These are phyloP conservation scores for Rhizoctonia solani DNA, from an alignment of 1,284 basidiomycete species.

Conservation along the genomic window DNA sequence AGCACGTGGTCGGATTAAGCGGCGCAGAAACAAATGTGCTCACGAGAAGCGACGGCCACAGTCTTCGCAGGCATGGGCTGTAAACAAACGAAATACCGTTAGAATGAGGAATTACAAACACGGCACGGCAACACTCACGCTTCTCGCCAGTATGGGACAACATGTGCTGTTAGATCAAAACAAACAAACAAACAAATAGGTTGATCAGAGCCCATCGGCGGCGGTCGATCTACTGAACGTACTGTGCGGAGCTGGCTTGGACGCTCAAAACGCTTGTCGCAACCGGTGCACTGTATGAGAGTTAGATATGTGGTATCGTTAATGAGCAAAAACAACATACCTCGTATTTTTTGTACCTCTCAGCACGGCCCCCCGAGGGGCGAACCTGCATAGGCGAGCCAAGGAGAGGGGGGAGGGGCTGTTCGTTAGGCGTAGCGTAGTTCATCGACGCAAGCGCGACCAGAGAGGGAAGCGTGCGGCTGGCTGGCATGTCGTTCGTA, in stretches of 20 bases:
- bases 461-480: constrained; percentile 29
- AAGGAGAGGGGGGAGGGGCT: constrained; percentile 25
- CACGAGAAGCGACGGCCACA: constrained; percentile 33
- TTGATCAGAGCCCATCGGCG: background rate
- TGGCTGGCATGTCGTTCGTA: constrained; percentile 27
- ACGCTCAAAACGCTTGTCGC: constrained; percentile 30
- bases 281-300: constrained; percentile 21
- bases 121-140: constrained; percentile 16
- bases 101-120: constrained; percentile 4
- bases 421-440: constrained; percentile 18
- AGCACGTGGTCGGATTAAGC: constrained; percentile 5
- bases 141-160: constrained; percentile 29
- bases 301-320: background rate
- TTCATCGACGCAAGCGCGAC: constrained; percentile 28
- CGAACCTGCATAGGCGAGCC: constrained; percentile 29
- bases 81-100: constrained; percentile 8
- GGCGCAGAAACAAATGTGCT: background rate
- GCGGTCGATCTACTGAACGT: background rate
- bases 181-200: constrained; percentile 6
- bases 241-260: constrained; percentile 29
- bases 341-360: constrained; percentile 33
- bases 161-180: constrained; percentile 25
- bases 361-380: constrained; percentile 25
- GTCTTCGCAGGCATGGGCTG: constrained; percentile 29
- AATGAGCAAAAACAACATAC: constrained; percentile 13